phyloP scores from a whole-genome alignment of 2,329 filamentous ascomycete genomes.

The Fusarium sp. region DNA sequence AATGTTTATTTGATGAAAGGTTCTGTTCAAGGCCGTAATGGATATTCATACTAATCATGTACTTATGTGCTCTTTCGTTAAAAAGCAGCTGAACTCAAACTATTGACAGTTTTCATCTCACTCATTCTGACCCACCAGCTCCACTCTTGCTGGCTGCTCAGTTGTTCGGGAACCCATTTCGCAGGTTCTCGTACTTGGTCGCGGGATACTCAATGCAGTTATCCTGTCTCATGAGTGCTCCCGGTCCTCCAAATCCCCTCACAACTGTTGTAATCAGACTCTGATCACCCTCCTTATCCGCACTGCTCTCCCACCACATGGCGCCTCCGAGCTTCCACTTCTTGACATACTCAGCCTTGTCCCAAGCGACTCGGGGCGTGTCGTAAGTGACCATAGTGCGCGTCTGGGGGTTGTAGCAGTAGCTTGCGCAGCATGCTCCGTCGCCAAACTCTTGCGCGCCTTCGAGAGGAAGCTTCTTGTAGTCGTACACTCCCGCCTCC shows the following conservation, averaged over 20 bases:
- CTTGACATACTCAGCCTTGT: constrained; percentile 80
- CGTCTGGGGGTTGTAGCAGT: constrained; percentile 76
- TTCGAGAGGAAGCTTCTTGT: constrained; percentile 81
- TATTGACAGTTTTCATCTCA: constrained; percentile 5
- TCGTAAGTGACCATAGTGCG: constrained; percentile 84
- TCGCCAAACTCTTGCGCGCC: constrained; percentile 77
- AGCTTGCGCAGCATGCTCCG: constrained; percentile 75
- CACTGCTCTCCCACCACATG: constrained; percentile 98
- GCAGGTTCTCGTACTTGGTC: constrained; percentile 79
- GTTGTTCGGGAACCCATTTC: constrained; percentile 66
- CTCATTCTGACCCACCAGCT: constrained; percentile 1
- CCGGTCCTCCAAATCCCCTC: constrained; percentile 67
- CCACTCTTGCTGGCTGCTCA: constrained; percentile 40
- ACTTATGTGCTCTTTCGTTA: background rate
- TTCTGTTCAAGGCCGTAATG: background rate
- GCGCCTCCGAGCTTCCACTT: constrained; percentile 79
- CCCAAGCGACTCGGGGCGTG: constrained; percentile 73
- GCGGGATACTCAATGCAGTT: constrained; percentile 75
- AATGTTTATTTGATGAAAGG: background rate
- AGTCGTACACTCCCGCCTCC: constrained; percentile 90
- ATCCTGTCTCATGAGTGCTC: constrained; percentile 62
- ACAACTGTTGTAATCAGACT: constrained; percentile 79
- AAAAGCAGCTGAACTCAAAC: background rate
- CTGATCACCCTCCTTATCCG: constrained; percentile 73
- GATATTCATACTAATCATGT: constrained; percentile 8